Conservation (phyloP, 768 basidiomycete species). For the Tulasnella sp. region DNA sequence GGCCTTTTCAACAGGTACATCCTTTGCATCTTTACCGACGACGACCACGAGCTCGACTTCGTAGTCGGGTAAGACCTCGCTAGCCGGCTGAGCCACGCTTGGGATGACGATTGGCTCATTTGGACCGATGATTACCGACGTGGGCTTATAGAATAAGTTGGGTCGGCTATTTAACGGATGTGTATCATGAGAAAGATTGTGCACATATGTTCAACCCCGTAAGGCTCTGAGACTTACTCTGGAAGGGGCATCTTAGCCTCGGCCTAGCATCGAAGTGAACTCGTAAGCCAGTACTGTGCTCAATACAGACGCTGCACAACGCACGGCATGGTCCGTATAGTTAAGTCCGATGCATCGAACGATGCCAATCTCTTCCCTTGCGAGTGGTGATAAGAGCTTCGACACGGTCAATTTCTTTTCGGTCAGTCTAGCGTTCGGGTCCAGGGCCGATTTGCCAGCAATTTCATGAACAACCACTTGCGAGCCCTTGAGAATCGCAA, state of each 20-base stretch:
- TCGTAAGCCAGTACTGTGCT: background rate
- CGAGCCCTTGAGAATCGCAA: slow-evolving; percentile 37
- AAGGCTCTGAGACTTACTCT: slow-evolving; percentile 31
- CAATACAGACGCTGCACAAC: background rate
- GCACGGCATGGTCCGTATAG: slow-evolving; percentile 73
- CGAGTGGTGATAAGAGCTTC: slow-evolving; percentile 55
- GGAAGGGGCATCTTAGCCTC: slow-evolving; percentile 57
- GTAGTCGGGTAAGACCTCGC: slow-evolving; percentile 66
- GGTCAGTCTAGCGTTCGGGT: slow-evolving; percentile 53
- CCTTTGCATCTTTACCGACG: slow-evolving; percentile 68
- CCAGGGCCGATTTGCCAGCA: slow-evolving; percentile 47
- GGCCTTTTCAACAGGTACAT: slow-evolving; percentile 70
- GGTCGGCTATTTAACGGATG: slow-evolving; percentile 31
- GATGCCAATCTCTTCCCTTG: slow-evolving; percentile 36
- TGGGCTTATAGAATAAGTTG: slow-evolving; percentile 70
- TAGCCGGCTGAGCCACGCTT: slow-evolving; percentile 52
- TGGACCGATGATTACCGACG: slow-evolving; percentile 58
- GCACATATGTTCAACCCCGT: background rate
- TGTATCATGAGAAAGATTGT: background rate
- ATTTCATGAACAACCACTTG: slow-evolving; percentile 62
- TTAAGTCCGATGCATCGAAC: slow-evolving; percentile 73
- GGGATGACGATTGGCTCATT: slow-evolving; percentile 55
- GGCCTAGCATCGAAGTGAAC: slow-evolving; percentile 34
- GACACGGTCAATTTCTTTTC: slow-evolving; percentile 55
- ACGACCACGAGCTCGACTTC: slow-evolving; percentile 75